Percentiles rank a stretch among this genome's conserved stretches.
Conservation (phyloP, 805 yeast genomes). For the Candida krabiensis region DNA sequence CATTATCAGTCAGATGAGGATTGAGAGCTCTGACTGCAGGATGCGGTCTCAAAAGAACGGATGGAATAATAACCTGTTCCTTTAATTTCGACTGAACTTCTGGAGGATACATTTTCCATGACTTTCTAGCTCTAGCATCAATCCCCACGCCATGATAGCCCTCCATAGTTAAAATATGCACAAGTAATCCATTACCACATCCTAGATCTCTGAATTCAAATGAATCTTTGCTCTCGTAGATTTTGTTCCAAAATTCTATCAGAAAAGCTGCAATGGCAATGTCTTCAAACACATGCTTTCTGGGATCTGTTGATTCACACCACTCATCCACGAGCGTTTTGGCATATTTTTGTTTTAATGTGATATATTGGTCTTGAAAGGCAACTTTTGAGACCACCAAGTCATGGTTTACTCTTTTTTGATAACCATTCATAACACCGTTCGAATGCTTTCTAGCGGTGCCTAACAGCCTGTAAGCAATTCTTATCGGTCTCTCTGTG, state of each 20-base stretch:
- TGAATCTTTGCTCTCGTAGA: slow-evolving; percentile 37
- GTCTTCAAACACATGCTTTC: slow-evolving; percentile 95
- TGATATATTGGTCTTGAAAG: slow-evolving; percentile 80
- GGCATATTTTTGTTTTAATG: slow-evolving; percentile 80
- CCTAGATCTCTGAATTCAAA: slow-evolving; percentile 87
- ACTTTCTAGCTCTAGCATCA: slow-evolving; percentile 86
- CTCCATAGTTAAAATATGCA: slow-evolving; percentile 70
- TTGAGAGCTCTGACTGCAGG: slow-evolving; percentile 55
- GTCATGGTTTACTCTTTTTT: slow-evolving; percentile 87
- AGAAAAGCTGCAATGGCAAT: slow-evolving; percentile 93
- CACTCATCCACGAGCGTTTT: slow-evolving; percentile 72
- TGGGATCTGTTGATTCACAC: slow-evolving; percentile 94
- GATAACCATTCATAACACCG: slow-evolving; percentile 83
- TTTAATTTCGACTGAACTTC: slow-evolving; percentile 55
- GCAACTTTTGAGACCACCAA: slow-evolving; percentile 75
- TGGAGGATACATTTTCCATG: slow-evolving; percentile 80
- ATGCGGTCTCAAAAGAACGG: slow-evolving; percentile 66
- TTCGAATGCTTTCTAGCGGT: slow-evolving; percentile 82
- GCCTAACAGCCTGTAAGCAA: slow-evolving; percentile 74
- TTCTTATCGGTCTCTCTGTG: slow-evolving; percentile 69
- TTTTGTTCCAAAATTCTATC: slow-evolving; percentile 77
- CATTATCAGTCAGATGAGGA: slow-evolving; percentile 60
- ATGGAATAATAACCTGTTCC: slow-evolving; percentile 85
- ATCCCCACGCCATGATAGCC: slow-evolving; percentile 84
- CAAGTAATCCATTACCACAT: slow-evolving; percentile 91